Conservation (phyloP, 148 eudicot genomes). For the Beta vulgaris region DNA sequence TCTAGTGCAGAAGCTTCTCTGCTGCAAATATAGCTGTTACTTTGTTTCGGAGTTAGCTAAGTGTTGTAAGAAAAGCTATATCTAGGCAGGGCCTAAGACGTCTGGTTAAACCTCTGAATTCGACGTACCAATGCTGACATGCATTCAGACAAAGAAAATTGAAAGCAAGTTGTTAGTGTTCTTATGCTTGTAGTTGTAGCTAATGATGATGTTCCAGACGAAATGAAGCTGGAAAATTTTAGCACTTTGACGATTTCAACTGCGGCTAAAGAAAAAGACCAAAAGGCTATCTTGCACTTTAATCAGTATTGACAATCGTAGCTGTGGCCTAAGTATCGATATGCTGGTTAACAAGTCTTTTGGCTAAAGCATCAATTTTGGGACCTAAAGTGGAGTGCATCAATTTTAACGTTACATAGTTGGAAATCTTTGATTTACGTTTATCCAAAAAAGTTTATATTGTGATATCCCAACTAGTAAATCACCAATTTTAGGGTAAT, state of each 20-base stretch:
- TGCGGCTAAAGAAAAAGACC: not conserved
- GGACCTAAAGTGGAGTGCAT: too few relatives aligned
- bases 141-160: not conserved
- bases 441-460: too few relatives aligned
- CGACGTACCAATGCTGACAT: not conserved
- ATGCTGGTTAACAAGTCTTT: too few relatives aligned
- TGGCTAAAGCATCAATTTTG: not conserved
- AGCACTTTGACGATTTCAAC: not conserved
- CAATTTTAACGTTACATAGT: too few relatives aligned
- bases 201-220: not conserved
- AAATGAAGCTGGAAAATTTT: not conserved
- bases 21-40: not conserved
- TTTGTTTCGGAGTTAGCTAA: not conserved
- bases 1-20: not conserved
- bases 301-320: not conserved
- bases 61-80: not conserved
- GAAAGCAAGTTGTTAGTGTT: not conserved
- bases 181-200: not conserved
- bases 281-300: not conserved
- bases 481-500: too few relatives aligned
- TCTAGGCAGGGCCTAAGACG: slow-evolving; percentile 1
- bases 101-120: not conserved
- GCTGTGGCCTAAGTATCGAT: not conserved
- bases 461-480: too few relatives aligned
- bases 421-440: too few relatives aligned